These are phyloP conservation scores for Cadophora sp. DNA, from an alignment of 2,329 filamentous ascomycete species.

Conservation along the genomic window DNA sequence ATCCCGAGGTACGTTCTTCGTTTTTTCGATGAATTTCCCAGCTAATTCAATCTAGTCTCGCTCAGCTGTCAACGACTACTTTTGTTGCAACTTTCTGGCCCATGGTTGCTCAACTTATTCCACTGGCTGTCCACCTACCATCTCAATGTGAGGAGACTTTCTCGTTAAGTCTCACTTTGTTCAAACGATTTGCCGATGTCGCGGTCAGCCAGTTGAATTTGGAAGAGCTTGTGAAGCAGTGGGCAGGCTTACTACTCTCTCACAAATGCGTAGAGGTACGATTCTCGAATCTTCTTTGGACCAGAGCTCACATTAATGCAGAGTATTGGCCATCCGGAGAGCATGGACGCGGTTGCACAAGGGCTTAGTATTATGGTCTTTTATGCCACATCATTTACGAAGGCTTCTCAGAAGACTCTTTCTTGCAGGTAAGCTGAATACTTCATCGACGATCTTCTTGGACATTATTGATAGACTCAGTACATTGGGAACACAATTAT, in stretches of 20 bases:
- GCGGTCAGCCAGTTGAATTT: conserved; percentile 35
- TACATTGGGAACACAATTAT: conserved; percentile 57
- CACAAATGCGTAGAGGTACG: conserved; percentile 51
- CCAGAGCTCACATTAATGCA: conserved; percentile 26
- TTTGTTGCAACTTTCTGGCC: conserved; percentile 58
- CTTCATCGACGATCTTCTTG: not conserved
- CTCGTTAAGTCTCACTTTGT: conserved; percentile 48
- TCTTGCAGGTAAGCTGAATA: conserved; percentile 33
- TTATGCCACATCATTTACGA: conserved; percentile 42
- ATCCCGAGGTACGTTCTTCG: conserved; percentile 36
- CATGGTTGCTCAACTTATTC: conserved; percentile 39
- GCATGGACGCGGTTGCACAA: conserved; percentile 44
- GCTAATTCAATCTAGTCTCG: conserved; percentile 32
- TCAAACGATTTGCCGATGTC: conserved; percentile 49
- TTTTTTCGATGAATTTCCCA: not conserved
- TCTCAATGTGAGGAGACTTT: conserved; percentile 46
- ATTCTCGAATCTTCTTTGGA: not conserved
- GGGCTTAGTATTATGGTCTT: conserved; percentile 48
- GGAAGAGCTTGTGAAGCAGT: conserved; percentile 39
- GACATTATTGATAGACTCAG: conserved; percentile 38
- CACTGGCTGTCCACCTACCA: conserved; percentile 32
- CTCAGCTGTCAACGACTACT: conserved; percentile 45
- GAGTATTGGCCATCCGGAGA: conserved; percentile 42
- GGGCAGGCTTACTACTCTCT: conserved; percentile 46
- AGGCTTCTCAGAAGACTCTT: conserved; percentile 36